Percentiles rank a stretch among this genome's conserved stretches.
Conservation (phyloP, 2,329 filamentous ascomycete species). For the Boeremia lycopersici region DNA sequence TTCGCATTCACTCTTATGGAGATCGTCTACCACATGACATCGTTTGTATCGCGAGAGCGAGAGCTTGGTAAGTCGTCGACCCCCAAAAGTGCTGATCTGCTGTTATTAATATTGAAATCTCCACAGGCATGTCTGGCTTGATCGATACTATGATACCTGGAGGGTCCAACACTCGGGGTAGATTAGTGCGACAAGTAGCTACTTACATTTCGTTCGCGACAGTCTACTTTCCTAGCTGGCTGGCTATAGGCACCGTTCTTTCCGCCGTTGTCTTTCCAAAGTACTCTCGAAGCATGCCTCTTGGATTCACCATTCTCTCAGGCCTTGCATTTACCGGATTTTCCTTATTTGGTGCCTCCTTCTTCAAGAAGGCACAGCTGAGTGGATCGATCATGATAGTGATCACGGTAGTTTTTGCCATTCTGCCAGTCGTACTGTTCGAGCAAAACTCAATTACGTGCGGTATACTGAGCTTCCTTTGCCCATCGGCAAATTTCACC, state of each 20-base stretch:
- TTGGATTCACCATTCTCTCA: constrained; percentile 31
- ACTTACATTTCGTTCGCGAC: constrained; percentile 30
- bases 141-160: constrained; percentile 38
- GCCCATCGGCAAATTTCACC: constrained; percentile 31
- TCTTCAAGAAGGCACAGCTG: constrained; percentile 35
- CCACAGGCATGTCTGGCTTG: constrained; percentile 25
- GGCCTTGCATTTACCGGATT: constrained; percentile 31
- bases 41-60: constrained; percentile 31
- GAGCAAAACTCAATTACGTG: constrained; percentile 16
- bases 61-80: constrained; percentile 22
- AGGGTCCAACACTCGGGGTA: constrained; percentile 23
- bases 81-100: too few relatives aligned
- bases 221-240: constrained; percentile 38
- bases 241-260: constrained; percentile 29
- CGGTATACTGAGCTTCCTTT: constrained; percentile 26
- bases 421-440: constrained; percentile 27
- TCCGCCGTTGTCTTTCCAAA: constrained; percentile 27
- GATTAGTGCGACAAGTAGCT: constrained; percentile 26
- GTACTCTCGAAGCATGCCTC: constrained; percentile 20
- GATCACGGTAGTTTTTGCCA: constrained; percentile 27
- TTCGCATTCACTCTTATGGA: constrained; percentile 30
- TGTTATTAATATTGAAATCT: neutral
- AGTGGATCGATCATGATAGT: constrained; percentile 33
- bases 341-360: constrained; percentile 31
- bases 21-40: constrained; percentile 34